These are phyloP conservation scores for Isatis tinctoria DNA, from an alignment of 345 rosid genomes.

Conservation along the genomic window DNA sequence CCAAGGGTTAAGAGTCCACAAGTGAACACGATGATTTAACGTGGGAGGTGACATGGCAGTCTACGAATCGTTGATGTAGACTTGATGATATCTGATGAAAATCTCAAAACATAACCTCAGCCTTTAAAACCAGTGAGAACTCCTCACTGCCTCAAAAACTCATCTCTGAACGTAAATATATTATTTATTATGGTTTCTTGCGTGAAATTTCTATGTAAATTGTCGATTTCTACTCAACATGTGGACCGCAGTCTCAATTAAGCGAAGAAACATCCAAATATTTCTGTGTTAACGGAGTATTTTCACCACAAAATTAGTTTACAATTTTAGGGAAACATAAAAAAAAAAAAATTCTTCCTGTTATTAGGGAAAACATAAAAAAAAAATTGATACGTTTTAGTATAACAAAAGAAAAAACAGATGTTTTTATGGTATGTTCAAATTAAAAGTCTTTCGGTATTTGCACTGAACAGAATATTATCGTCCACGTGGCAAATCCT, in stretches of 20 bases:
- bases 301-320: neutral
- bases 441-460: neutral
- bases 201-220: neutral
- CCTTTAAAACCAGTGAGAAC: neutral
- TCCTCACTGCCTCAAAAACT: conserved; percentile 7
- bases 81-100: conserved; percentile 13
- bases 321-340: neutral
- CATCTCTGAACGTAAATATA: neutral
- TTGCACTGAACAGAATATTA: neutral
- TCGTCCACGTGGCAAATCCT: conserved; percentile 30
- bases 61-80: conserved; percentile 8
- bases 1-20: neutral
- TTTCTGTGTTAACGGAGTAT: neutral
- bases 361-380: neutral
- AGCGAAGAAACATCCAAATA: neutral
- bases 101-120: conserved; percentile 21
- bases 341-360: neutral
- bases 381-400: neutral
- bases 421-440: neutral
- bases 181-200: neutral
- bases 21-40: neutral
- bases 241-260: neutral
- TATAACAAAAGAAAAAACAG: neutral
- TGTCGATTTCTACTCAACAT: neutral
- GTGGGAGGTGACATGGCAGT: neutral